Evolutionary conservation across 305 asterid genomes (phyloP).

Genomic region (Fraxinus albicans): DNA sequence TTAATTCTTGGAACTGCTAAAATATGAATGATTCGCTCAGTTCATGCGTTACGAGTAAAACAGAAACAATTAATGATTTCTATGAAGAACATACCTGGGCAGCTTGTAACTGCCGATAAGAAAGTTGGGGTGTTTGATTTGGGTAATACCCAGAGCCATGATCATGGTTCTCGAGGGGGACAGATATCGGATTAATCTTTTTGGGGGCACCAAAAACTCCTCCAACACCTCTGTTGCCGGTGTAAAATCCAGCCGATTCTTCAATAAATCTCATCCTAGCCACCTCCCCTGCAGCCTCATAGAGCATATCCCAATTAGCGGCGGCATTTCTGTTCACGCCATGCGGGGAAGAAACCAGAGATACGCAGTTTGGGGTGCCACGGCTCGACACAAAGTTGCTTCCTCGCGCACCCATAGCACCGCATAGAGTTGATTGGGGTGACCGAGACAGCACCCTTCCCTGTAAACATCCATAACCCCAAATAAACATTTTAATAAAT

Average conservation of each 20-base stretch:
- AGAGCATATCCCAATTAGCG: conserved; percentile 43
- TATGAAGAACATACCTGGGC: conserved; percentile 35
- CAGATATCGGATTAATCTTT: conserved; percentile 21
- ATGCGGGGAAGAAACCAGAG: conserved; percentile 48
- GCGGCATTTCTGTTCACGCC: conserved; percentile 17
- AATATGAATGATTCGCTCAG: neutral
- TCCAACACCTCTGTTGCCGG: neutral
- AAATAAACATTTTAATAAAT: neutral
- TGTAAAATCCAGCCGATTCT: conserved; percentile 33
- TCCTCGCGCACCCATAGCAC: conserved; percentile 16
- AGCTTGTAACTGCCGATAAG: conserved; percentile 55
- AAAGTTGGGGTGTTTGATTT: conserved; percentile 29
- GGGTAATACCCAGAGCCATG: conserved; percentile 24
- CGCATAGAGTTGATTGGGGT: conserved; percentile 38
- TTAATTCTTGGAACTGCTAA: conserved; percentile 40
- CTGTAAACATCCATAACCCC: neutral
- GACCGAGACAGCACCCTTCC: conserved; percentile 29
- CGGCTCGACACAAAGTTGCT: conserved; percentile 23
- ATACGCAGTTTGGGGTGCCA: conserved; percentile 40
- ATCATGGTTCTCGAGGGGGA: conserved; percentile 12
- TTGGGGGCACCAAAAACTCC: conserved; percentile 24
- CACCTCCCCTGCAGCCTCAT: conserved; percentile 63
- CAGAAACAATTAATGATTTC: neutral
- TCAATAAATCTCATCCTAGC: conserved; percentile 50
- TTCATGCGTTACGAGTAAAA: neutral